A percentile compares a stretch with the other conserved stretches of the same genome.
Conservation (phyloP, 257 asterid species). For the Mentha longifolia region DNA sequence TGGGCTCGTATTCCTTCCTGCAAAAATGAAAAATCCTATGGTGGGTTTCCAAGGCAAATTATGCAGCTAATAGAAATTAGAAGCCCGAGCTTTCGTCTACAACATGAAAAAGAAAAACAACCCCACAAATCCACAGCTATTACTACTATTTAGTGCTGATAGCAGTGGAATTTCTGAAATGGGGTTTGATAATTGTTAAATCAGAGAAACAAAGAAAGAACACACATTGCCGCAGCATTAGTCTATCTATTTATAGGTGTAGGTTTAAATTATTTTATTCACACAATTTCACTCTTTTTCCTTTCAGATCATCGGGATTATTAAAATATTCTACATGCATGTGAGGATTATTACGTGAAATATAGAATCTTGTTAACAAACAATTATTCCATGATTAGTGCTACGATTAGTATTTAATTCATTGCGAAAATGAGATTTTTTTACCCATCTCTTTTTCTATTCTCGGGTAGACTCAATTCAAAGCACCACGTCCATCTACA, state of each 20-base stretch:
- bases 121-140: constrained; percentile 40
- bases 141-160: constrained; percentile 14
- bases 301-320: constrained; percentile 6
- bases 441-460: no score
- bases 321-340: constrained; percentile 28
- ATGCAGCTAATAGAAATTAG: constrained; percentile 24
- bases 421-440: no score
- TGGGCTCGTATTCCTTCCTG: constrained; percentile 47
- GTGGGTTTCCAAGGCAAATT: constrained; percentile 45
- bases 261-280: constrained; percentile 4
- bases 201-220: constrained; percentile 4
- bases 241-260: constrained; percentile 21
- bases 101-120: constrained; percentile 13
- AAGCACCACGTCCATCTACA: no score
- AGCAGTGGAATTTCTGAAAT: constrained; percentile 42
- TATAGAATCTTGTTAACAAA: constrained; percentile 4
- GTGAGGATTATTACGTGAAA: constrained; percentile 19
- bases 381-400: constrained; percentile 17
- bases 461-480: no score
- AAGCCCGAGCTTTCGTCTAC: constrained; percentile 1
- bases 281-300: background rate
- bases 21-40: constrained; percentile 38
- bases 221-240: constrained; percentile 13
- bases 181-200: constrained; percentile 38
- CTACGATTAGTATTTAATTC: background rate